Percentiles rank a stretch among this genome's conserved stretches.
Conservation (phyloP, 805 yeast species). For the Barnettozyma californica region DNA sequence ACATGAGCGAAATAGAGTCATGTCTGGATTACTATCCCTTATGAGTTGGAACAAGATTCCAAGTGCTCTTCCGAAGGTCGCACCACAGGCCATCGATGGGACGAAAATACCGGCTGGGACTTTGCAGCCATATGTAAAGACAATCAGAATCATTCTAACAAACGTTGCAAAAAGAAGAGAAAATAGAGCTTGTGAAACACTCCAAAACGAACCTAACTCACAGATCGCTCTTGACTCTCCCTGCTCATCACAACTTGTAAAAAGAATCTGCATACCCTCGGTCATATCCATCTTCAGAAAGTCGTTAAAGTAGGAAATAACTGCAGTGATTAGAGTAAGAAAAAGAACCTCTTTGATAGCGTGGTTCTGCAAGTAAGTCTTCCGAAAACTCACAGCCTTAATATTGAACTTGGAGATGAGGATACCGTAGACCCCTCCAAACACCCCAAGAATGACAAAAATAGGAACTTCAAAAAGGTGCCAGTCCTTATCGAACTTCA, state of each 20-base stretch:
- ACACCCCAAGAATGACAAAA: slow-evolving; percentile 72
- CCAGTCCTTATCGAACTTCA: slow-evolving; percentile 85
- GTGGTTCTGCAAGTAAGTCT: slow-evolving; percentile 47
- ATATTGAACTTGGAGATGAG: slow-evolving; percentile 71
- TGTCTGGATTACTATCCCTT: slow-evolving; percentile 34
- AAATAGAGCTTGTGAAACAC: slow-evolving; percentile 34
- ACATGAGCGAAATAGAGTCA: slow-evolving; percentile 33
- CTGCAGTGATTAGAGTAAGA: slow-evolving; percentile 64
- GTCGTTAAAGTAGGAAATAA: slow-evolving; percentile 76
- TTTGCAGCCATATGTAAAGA: slow-evolving; percentile 85
- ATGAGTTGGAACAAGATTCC: slow-evolving; percentile 65
- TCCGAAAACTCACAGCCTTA: slow-evolving; percentile 71
- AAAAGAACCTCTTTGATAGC: slow-evolving; percentile 69
- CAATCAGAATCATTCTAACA: slow-evolving; percentile 63
- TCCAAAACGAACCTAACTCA: slow-evolving; percentile 29
- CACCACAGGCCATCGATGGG: slow-evolving; percentile 96
- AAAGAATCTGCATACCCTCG: slow-evolving; percentile 84
- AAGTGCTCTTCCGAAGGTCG: slow-evolving; percentile 83
- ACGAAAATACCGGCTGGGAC: slow-evolving; percentile 98
- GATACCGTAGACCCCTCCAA: slow-evolving; percentile 90
- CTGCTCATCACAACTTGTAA: slow-evolving; percentile 66
- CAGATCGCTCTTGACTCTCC: slow-evolving; percentile 37
- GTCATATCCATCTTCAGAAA: slow-evolving; percentile 90
- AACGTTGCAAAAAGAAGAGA: slow-evolving; percentile 67
- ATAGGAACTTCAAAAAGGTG: slow-evolving; percentile 78